Percentiles rank a stretch among this genome's conserved stretches.
Evolutionary conservation across 805 yeast species (phyloP).

Genomic region (Hanseniaspora vineae): DNA sequence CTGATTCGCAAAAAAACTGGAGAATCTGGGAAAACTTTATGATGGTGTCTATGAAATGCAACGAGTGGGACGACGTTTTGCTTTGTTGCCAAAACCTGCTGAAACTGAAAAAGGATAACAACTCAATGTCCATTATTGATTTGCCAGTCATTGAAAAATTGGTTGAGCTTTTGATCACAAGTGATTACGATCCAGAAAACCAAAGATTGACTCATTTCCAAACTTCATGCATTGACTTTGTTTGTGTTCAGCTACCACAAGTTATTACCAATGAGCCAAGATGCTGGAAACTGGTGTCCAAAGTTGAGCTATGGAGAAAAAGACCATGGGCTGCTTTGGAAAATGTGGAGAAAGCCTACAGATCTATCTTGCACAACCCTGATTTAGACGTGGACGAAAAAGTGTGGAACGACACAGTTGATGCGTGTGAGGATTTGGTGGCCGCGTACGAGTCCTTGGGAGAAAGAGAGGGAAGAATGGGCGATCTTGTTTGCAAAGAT

Average conservation of each 20-base stretch:
- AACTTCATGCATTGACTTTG: conserved; percentile 51
- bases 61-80: conserved; percentile 84
- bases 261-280: conserved; percentile 49
- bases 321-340: conserved; percentile 83
- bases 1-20: conserved; percentile 69
- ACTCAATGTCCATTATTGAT: conserved; percentile 58
- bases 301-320: conserved; percentile 75
- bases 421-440: conserved; percentile 61
- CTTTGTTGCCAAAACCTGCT: conserved; percentile 58
- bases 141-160: conserved; percentile 62
- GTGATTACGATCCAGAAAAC: conserved; percentile 28
- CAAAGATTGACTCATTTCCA: conserved; percentile 47
- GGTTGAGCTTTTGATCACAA: conserved; percentile 46
- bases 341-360: conserved; percentile 74
- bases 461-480: conserved; percentile 65
- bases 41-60: conserved; percentile 64
- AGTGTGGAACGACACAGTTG: conserved; percentile 70
- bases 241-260: conserved; percentile 55
- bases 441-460: conserved; percentile 84
- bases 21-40: conserved; percentile 81
- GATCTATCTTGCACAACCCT: conserved; percentile 56
- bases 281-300: conserved; percentile 74
- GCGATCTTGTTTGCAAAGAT: conserved; percentile 76
- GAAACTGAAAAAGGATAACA: conserved; percentile 39
- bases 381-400: conserved; percentile 46